A percentile compares a stretch with the other conserved stretches of the same genome.
Conservation (phyloP, 345 rosid species). For the Crucihimalaya himalaica region DNA sequence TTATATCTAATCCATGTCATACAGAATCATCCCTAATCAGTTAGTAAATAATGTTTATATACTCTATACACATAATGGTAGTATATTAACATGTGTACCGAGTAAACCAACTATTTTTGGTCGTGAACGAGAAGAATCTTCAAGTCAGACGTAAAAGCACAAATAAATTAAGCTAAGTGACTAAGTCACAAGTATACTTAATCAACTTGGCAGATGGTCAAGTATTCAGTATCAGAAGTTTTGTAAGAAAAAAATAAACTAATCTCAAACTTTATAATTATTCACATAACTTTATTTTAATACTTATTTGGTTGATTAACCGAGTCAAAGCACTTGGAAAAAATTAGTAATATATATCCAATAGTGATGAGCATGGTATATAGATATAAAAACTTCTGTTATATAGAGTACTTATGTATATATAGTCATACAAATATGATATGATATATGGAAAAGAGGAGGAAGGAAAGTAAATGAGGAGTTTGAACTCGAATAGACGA, state of each 20-base stretch:
- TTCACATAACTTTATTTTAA: neutral
- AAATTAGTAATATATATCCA: neutral
- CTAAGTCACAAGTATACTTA: constrained; percentile 15
- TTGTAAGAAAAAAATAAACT: neutral
- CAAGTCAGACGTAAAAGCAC: constrained; percentile 8
- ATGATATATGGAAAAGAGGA: constrained; percentile 11
- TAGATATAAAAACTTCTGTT: too few relatives aligned
- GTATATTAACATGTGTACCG: constrained; percentile 3
- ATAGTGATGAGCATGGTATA: too few relatives aligned
- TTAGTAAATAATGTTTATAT: constrained; percentile 7
- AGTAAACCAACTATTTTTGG: constrained; percentile 1
- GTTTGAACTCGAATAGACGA: constrained; percentile 16
- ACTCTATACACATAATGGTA: constrained; percentile 1
- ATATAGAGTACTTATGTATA: neutral
- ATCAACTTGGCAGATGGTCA: constrained; percentile 13
- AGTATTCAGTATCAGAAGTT: neutral
- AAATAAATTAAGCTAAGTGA: constrained; percentile 4
- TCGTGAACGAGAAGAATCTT: constrained; percentile 1
- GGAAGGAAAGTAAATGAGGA: constrained; percentile 26
- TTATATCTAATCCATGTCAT: constrained; percentile 8
- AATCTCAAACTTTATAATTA: neutral
- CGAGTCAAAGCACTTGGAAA: neutral
- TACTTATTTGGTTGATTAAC: neutral
- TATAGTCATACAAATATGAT: neutral
- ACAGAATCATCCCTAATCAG: neutral